Conservation (phyloP, 2,329 filamentous ascomycete genomes). For the Ophiobolus disseminans region DNA sequence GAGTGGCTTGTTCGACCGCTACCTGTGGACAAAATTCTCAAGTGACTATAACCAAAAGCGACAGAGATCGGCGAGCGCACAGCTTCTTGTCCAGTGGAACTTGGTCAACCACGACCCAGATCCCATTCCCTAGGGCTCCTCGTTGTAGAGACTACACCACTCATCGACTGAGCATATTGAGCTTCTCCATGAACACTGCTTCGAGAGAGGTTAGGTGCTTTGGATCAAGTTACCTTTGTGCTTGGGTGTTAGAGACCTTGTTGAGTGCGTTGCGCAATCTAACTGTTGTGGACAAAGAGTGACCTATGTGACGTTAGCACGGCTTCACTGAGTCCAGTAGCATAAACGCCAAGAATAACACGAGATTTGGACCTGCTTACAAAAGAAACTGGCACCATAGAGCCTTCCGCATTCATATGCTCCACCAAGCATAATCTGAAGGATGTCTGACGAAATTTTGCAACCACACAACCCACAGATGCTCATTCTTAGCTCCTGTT, state of each 20-base stretch:
- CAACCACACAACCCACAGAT: conserved; percentile 75
- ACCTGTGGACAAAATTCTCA: too few species aligned
- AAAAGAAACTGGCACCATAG: conserved; percentile 72
- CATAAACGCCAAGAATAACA: conserved; percentile 27
- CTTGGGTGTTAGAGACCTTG: conserved; percentile 42
- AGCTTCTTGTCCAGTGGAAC: too few species aligned
- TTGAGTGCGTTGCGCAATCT: conserved; percentile 60
- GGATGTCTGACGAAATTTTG: conserved; percentile 64
- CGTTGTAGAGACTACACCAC: not conserved
- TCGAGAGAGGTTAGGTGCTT: conserved; percentile 27
- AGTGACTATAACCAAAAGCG: too few species aligned
- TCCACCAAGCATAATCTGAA: conserved; percentile 65
- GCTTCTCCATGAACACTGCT: conserved; percentile 24
- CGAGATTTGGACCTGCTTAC: conserved; percentile 57
- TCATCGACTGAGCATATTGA: conserved; percentile 5
- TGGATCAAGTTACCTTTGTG: conserved; percentile 65
- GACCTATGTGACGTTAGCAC: conserved; percentile 50
- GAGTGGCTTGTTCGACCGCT: too few species aligned
- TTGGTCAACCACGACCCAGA: too few species aligned
- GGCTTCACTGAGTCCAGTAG: not conserved
- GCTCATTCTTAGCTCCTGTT: not conserved
- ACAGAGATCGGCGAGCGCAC: too few species aligned
- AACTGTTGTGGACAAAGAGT: conserved; percentile 63
- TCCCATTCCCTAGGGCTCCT: too few species aligned
- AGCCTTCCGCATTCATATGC: conserved; percentile 76